phyloP scores from a whole-genome alignment of 768 basidiomycete species.

The Boletus tylopilopsis region DNA sequence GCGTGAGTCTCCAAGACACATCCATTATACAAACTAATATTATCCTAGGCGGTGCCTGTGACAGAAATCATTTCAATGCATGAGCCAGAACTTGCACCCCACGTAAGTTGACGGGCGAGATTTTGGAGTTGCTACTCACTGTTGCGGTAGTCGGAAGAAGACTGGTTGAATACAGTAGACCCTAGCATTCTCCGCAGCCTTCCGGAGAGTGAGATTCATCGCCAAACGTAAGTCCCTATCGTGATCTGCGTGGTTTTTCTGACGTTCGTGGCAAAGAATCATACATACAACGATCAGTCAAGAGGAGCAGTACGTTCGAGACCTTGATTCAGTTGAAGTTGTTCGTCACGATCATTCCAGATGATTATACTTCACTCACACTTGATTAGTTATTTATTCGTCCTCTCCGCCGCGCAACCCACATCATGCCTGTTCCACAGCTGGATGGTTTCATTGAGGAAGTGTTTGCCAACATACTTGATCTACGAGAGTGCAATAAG shows the following conservation, averaged over 20 bases:
- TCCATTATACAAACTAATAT: conserved; percentile 8
- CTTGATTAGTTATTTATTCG: conserved; percentile 50
- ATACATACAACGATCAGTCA: conserved; percentile 87
- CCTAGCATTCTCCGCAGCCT: conserved; percentile 49
- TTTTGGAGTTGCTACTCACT: background rate
- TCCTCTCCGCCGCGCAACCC: conserved; percentile 48
- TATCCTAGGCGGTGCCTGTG: conserved; percentile 21
- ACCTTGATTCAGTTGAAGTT: conserved; percentile 78
- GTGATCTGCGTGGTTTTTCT: background rate
- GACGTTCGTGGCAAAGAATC: conserved; percentile 35
- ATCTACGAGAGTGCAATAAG: conserved; percentile 80
- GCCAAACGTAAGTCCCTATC: conserved; percentile 56
- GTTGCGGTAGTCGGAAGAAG: conserved; percentile 33
- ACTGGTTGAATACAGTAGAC: conserved; percentile 54
- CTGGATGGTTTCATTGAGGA: conserved; percentile 85
- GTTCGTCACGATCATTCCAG: conserved; percentile 34
- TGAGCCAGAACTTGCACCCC: conserved; percentile 28
- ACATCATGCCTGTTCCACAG: conserved; percentile 53
- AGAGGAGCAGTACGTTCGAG: conserved; percentile 86
- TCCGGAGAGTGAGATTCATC: conserved; percentile 71
- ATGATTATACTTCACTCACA: conserved; percentile 32
- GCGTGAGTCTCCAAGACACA: conserved; percentile 37
- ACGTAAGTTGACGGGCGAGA: conserved; percentile 34
- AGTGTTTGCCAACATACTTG: conserved; percentile 85
- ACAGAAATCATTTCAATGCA: conserved; percentile 17